Base-by-base conservation (phyloP, 306 rosid genomes). In the Trifolium fragiferum region DNA sequence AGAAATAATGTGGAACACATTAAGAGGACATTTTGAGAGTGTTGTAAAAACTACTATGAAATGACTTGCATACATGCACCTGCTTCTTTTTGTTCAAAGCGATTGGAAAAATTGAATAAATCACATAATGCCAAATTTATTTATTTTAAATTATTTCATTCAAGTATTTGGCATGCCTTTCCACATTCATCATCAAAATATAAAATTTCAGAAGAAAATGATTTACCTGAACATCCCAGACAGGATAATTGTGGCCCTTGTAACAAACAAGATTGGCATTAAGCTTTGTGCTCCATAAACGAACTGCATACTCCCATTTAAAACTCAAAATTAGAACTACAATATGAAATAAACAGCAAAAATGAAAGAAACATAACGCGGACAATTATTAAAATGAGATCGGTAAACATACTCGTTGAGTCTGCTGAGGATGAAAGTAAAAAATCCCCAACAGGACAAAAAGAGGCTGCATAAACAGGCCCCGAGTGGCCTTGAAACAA, bases 171-270 rank as follows among this genome's bases (percentile, higher is more conserved):
- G 15, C 54, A 30, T 16, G 64, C 23, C 46, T 50, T 54, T 55
- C 65, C 27, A 70, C 25, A 53, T 30, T 54, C 43, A 72, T n/a
- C 27, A 57, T 66, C 81, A 40, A 74, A 41, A 73, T 27, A 75
- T 35, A 76, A 66, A 73, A 64, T 47, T 71, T 66, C 76, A 63
- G 57, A 53, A 41, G 37, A 80, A 61, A 50, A 44, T 37, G 70
- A 19, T 35, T 72, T 86, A 92, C 99, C 92, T 90, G 96, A 82
- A 94, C 99, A 89, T 94, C 99, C 99, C 99, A 94, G 54, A 92
- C 97, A 25, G 97, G 99, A 78, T 94, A 92, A 85, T 94, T 94
- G 84, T 94, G 97, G 81, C 97, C 99, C 90, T 90, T 94, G 79
- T 92, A 94, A 87, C 97, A 94, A 81, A 94, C 99, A 74, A 94